Evolutionary conservation across 2,329 filamentous ascomycete genomes (phyloP), one percentile per base, ranked within the genome.

Genomic region (Arthrocladium fulminans): DNA sequence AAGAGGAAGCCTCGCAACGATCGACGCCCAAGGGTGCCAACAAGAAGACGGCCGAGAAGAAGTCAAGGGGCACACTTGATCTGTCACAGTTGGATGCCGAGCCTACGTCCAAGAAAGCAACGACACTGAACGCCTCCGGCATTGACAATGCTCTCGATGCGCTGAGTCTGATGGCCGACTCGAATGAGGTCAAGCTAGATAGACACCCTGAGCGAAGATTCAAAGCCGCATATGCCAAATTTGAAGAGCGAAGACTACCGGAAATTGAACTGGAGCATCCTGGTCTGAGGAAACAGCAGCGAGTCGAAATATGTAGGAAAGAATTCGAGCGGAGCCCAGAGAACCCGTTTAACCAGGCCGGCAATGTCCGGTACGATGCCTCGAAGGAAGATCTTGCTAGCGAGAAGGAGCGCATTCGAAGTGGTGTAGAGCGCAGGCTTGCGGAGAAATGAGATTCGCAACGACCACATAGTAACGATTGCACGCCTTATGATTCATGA

Each of bases 81-180:
- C 76, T 90, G 34, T 77, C 76, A 15, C 82, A 86, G 64, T 81
- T 95, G 55, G 86, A 92, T 59, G 73, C 67, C 40, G 77, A 78
- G 6, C 63, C 68, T 1, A 65, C 72, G 3, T 49, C 55, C 47
- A 74, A 73, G 54, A 69, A 71, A 12, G 66, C 80, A 8, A 58
- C 73, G 0, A 68, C 85, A 0, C 76, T 96, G 60, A 89, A 84
- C 65, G 89, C 88, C 2, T 77, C 84, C 0, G 88, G 88, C 60
- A 95, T 98, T 66, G 89, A 97, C 65, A 90, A 96, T 61, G 88
- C 88, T 0, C 79, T 97, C 43, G 89, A 96, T 60, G 88, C 88
- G 2, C 77, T 97, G 23, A 81, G 80, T 2, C 67, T 96, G 45
- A 79, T 79, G 2, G 74, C 76, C 13, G 68, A 67, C 22, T 65